Evolutionary conservation across 371 early-diverging fungal species (phyloP), one percentile per base, ranked within the genome.

Genomic region (Homolaphlyctis polyrhiza): DNA sequence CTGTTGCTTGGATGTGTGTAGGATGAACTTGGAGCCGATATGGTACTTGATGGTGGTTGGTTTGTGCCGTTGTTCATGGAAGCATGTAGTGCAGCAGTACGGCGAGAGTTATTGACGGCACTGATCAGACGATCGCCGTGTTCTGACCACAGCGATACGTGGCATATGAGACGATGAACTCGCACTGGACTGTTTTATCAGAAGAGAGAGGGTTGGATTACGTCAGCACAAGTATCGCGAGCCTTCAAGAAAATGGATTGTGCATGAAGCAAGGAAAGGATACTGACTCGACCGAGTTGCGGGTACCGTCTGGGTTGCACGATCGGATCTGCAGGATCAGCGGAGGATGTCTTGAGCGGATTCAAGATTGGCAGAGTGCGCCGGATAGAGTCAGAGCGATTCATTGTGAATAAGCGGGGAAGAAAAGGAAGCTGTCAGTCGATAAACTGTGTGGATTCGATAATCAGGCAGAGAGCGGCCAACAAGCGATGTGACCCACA

Each of bases 91-190:
- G 52, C 52, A 28, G 52, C 11, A 4, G 33, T 11, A 4, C n/a
- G 2, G 30, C 55, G 55, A 2, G 55, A 33, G n/a, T 55, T 55
- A 21, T 18, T 13, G 2, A 55, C 55, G 30, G 55, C 55, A 27
- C 55, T 55, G 55, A 18, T 5, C n/a, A 30, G 55, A 3, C 32
- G 13, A 3, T n/a, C 2, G 6, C 55, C 55, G 35, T 55, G 30
- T 2, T 13, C 55, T 2, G 55, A 55, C 55, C 55, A 55, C 30
- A 55, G 55, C 55, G 55, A 55, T 4, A 27, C 55, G n/a, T 55
- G 55, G 55, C 55, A 55, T 14, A 55, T 11, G 55, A 55, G 55
- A n/a, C n/a, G n/a, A n/a, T n/a, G n/a, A n/a, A n/a, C n/a, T n/a
- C n/a, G n/a, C 6, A 2, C 2, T 2, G 55, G 13, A 27, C 8